These are phyloP conservation scores for Panicum hallii DNA, from an alignment of 202 grass and related monocot species.

Conservation along the genomic window DNA sequence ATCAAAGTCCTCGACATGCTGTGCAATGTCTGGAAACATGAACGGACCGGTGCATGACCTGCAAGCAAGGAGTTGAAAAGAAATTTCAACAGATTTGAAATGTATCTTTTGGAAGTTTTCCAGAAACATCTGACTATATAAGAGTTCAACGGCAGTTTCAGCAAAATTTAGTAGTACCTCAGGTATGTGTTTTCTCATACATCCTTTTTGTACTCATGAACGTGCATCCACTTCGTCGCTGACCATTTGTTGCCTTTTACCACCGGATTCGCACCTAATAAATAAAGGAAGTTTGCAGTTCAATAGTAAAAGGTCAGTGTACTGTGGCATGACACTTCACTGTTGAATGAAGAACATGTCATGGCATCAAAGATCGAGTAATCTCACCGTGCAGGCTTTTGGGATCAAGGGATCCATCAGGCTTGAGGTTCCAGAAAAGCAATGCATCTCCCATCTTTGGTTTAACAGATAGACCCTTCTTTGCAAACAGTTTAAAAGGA, in stretches of 20 bases:
- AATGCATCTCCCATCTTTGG: conserved; percentile 93
- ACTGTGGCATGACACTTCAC: neutral
- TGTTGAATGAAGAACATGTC: neutral
- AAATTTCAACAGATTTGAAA: neutral
- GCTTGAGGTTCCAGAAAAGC: conserved; percentile 97
- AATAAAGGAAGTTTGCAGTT: conserved; percentile 39
- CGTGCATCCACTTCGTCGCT: conserved; percentile 88
- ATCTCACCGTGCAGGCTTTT: conserved; percentile 82
- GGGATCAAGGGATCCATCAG: conserved; percentile 78
- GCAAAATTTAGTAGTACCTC: conserved; percentile 36
- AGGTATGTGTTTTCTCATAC: conserved; percentile 30
- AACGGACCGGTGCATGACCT: neutral
- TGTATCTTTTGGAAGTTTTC: neutral
- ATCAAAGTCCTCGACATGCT: conserved; percentile 30
- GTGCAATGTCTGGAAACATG: conserved; percentile 22
- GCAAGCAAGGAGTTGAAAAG: neutral
- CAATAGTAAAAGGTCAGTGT: conserved; percentile 5
- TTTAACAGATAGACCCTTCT: conserved; percentile 80
- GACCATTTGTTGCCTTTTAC: conserved; percentile 92
- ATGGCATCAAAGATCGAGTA: neutral
- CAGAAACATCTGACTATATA: neutral
- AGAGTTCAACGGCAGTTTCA: neutral
- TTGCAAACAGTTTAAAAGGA: conserved; percentile 48
- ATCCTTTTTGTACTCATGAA: conserved; percentile 74
- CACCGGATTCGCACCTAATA: conserved; percentile 79